A percentile compares a stretch with the other conserved stretches of the same genome.
phyloP scores from a whole-genome alignment of 371 early-diverging fungal genomes.

The Chytridium lagenaria region DNA sequence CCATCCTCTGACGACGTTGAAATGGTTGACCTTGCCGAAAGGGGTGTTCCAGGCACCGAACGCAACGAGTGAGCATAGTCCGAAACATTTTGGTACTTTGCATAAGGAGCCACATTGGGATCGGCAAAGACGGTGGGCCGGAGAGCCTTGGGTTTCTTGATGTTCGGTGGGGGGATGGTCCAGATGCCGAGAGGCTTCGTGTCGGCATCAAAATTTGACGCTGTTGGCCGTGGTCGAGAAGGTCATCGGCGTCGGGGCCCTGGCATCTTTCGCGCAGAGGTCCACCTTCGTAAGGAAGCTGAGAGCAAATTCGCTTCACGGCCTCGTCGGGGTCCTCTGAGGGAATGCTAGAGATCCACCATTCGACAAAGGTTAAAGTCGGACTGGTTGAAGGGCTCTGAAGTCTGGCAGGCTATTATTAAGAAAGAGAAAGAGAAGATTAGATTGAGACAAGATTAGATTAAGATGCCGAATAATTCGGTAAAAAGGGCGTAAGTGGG shows the following conservation, averaged over 20 bases:
- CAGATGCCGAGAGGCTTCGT: not conserved
- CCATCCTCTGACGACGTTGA: constrained; percentile 17
- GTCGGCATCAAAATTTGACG: not conserved
- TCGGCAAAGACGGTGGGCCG: not conserved
- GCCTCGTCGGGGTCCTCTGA: not conserved
- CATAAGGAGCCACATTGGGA: not conserved
- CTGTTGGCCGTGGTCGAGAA: not conserved
- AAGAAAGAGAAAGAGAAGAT: too few species aligned
- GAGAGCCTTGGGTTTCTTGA: constrained; percentile 6
- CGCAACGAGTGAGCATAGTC: not conserved
- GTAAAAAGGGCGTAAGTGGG: not conserved
- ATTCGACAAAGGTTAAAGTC: constrained; percentile 1
- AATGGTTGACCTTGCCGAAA: constrained; percentile 7
- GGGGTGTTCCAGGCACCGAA: constrained; percentile 7
- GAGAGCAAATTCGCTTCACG: not conserved
- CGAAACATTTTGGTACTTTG: not conserved
- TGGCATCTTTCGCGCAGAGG: not conserved
- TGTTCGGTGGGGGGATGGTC: constrained; percentile 5
- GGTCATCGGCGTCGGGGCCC: constrained; percentile 6
- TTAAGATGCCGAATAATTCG: not conserved
- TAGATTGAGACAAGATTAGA: too few species aligned
- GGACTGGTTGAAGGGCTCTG: not conserved
- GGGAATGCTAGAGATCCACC: constrained; percentile 7
- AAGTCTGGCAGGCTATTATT: not conserved
- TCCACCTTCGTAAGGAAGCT: not conserved